These are phyloP conservation scores for Aureobasidium sp. DNA, from an alignment of 2,329 filamentous ascomycete genomes.

Conservation along the genomic window DNA sequence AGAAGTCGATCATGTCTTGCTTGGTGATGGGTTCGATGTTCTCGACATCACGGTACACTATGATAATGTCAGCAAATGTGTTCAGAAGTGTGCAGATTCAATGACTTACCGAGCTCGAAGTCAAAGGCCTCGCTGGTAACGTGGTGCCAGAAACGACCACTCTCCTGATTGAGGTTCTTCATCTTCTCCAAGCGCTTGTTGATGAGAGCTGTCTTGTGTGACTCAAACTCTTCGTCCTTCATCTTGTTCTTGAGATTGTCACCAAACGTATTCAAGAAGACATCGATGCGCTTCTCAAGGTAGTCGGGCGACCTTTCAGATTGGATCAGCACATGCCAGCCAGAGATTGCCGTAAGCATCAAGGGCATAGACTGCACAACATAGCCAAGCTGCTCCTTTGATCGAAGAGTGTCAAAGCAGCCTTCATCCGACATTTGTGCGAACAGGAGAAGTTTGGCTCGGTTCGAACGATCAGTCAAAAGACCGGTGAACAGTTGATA, in stretches of 20 bases:
- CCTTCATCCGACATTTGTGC: constrained; percentile 91
- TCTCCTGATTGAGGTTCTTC: constrained; percentile 86
- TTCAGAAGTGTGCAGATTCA: neutral
- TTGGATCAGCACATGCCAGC: constrained; percentile 86
- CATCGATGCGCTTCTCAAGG: constrained; percentile 79
- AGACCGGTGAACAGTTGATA: constrained; percentile 40
- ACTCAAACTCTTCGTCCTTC: constrained; percentile 77
- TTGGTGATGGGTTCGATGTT: constrained; percentile 70
- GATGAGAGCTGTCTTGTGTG: constrained; percentile 82
- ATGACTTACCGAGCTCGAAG: constrained; percentile 68
- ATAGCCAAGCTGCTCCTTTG: constrained; percentile 95
- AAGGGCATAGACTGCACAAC: constrained; percentile 80
- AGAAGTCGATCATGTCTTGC: constrained; percentile 73
- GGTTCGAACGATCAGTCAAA: constrained; percentile 54
- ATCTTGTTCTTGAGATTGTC: constrained; percentile 60
- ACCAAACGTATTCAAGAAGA: constrained; percentile 66
- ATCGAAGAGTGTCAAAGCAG: constrained; percentile 87
- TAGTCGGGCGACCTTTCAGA: constrained; percentile 81
- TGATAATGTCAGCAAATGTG: neutral
- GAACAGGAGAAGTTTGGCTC: constrained; percentile 72
- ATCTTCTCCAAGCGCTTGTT: constrained; percentile 82
- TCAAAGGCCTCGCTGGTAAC: constrained; percentile 83
- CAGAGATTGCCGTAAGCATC: constrained; percentile 65
- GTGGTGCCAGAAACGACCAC: constrained; percentile 73
- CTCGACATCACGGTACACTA: constrained; percentile 69